Percentiles rank a stretch among this genome's conserved stretches.
These are phyloP conservation scores for Teratosphaeria viscida DNA, from an alignment of 2,329 filamentous ascomycete genomes.

Conservation along the genomic window DNA sequence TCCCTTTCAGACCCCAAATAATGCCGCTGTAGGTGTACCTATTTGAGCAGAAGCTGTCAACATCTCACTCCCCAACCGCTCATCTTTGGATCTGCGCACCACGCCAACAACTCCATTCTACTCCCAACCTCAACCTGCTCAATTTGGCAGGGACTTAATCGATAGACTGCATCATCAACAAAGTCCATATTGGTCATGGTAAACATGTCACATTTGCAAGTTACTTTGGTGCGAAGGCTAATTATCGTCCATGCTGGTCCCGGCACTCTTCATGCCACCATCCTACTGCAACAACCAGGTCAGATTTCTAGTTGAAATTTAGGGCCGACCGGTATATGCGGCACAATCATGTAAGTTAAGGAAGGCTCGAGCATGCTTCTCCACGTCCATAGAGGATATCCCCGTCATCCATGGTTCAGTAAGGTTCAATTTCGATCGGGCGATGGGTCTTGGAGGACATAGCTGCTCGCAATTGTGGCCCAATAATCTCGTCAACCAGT, in stretches of 20 bases:
- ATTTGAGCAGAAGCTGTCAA: neutral
- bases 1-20: neutral
- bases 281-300: neutral
- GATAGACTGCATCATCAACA: neutral
- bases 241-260: neutral
- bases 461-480: neutral
- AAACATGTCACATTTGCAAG: neutral
- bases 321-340: neutral
- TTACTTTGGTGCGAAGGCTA: neutral
- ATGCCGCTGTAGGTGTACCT: neutral
- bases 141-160: neutral
- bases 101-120: neutral
- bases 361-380: neutral
- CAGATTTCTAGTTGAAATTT: neutral
- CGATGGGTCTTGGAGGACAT: neutral
- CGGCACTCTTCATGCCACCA: neutral
- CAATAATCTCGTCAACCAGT: constrained; percentile 29
- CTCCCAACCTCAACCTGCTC: neutral
- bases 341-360: neutral
- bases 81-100: neutral
- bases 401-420: neutral
- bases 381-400: neutral
- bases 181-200: neutral
- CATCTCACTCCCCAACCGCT: neutral
- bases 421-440: neutral